Base-by-base conservation (phyloP, 352 stramenopile genomes). In the Pythium apleroticum region DNA sequence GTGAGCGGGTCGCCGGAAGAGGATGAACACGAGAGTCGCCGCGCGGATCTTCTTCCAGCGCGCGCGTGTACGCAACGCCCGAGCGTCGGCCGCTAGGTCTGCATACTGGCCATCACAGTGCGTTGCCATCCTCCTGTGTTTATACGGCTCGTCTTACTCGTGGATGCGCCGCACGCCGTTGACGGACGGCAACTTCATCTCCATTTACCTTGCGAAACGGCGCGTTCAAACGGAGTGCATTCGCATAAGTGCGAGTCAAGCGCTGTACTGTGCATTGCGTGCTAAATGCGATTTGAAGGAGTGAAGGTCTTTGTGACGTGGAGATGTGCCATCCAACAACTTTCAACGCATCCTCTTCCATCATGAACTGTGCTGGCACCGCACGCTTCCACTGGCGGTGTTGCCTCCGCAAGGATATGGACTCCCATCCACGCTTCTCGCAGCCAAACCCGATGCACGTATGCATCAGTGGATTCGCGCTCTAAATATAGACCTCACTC, bases 21-120 rank as follows among this genome's bases (percentile, higher is more conserved):
- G 53, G 8, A 77, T 19, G 24, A 78, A 70, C 33, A 72, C 72
- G 24, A 69, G 62, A 14, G 72, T 73, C n/a, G 72, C 72, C 11
- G 64, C 64, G 12, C 75, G 72, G 41, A 82, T 30, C 53, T 66
- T 72, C 9, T 60, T 54, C 75, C 74, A 82, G 28, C 66, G 65
- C 52, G 25, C 20, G 31, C 59, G 63, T 1, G 64, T 65, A 11
- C 52, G 61, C n/a, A 43, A 12, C 31, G 19, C 11, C 15, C 39
- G 37, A 1, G 50, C 25, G 19, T 22, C 12, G 1, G 17, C n/a
- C 8, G n/a, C 55, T 1, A 8, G 28, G 28, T 28, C 22, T 8
- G n/a, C 15, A 17, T 57, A 11, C 15, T 31, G 41, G 7, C 39
- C 11, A 19, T 31, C 49, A 7, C 3, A 28, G 41, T 37, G 17